Conservation (phyloP, 2,329 filamentous ascomycete species). For the Rutstroemia sydowiana region DNA sequence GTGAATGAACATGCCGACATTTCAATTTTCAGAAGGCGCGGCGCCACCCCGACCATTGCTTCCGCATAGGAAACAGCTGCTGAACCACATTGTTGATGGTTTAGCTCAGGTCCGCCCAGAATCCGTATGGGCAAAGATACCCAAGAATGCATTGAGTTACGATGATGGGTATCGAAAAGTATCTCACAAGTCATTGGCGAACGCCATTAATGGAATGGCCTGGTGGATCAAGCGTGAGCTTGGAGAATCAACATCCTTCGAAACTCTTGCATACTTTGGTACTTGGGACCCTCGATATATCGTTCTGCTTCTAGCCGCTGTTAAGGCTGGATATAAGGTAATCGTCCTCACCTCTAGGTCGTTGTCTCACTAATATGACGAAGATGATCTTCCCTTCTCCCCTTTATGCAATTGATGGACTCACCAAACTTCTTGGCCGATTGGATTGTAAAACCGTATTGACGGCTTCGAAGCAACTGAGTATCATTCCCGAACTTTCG, state of each 20-base stretch:
- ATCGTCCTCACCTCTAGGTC: neutral
- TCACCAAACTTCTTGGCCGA: neutral
- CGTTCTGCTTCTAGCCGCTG: neutral
- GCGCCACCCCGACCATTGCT: neutral
- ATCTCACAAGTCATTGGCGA: neutral
- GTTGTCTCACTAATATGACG: neutral
- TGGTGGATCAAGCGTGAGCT: neutral
- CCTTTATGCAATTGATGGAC: neutral
- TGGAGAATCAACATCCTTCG: neutral
- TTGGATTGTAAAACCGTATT: neutral
- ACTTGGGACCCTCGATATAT: neutral
- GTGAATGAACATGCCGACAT: neutral
- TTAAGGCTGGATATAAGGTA: neutral
- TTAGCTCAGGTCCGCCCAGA: neutral
- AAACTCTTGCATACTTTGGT: conserved; percentile 3
- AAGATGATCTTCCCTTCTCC: neutral
- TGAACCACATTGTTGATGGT: neutral
- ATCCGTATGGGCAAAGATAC: neutral
- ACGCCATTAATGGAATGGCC: neutral
- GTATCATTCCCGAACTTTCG: neutral
- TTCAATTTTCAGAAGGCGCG: neutral
- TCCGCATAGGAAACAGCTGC: neutral
- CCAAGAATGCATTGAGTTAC: neutral
- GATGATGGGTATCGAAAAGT: neutral
- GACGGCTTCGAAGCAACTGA: neutral